Base-by-base conservation (phyloP, 1,139 yeast genomes). In the Geotrichum phurueaensis region DNA sequence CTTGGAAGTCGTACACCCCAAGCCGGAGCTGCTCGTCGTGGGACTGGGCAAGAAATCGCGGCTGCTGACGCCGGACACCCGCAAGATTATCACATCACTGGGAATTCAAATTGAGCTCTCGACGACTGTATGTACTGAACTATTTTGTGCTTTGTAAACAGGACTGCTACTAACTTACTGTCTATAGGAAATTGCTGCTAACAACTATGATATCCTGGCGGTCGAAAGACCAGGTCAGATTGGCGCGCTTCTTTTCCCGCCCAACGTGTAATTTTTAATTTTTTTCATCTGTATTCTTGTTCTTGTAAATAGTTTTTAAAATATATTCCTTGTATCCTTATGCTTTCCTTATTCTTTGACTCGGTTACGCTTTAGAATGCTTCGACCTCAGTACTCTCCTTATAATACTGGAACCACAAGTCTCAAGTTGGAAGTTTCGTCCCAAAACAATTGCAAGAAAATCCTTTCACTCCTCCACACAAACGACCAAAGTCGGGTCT, bases 171-270 rank as follows among this genome's bases (percentile, higher is more conserved):
- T 39, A 23, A 25, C 45, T 43, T 36, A 12, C 27, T 29, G 60
- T 54, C 39, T 54, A 31, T 62, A 69, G 71, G 75, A 73, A 64
- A 84, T 83, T 66, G 89, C 91, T 0, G 94, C 89, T 4, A 82
- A 83, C 64, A 84, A 82, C 63, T 89, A 82, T 73, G 95, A 89
- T 68, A 74, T 89, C 57, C 74, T 89, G 63, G 90, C 95, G 3
- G 87, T 94, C 0, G 96, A 89, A 68, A 77, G 96, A 65, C 91
- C 95, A 0, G 77, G 79, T 36, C 84, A 83, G 33, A 83, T 89
- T 31, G 90, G 85, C 0, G 94, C 88, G 0, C 74, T 88, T 47
- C 73, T 88, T 58, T 73, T 89, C 48, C 95, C 95, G 10, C 91
- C 92, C 1, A 84, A 85, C 68, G 72, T 84, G 56, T 86, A 71